A percentile compares a stretch with the other conserved stretches of the same genome.
These are phyloP conservation scores for Fusarium acutatum DNA, from an alignment of 2,329 filamentous ascomycete species.

Conservation along the genomic window DNA sequence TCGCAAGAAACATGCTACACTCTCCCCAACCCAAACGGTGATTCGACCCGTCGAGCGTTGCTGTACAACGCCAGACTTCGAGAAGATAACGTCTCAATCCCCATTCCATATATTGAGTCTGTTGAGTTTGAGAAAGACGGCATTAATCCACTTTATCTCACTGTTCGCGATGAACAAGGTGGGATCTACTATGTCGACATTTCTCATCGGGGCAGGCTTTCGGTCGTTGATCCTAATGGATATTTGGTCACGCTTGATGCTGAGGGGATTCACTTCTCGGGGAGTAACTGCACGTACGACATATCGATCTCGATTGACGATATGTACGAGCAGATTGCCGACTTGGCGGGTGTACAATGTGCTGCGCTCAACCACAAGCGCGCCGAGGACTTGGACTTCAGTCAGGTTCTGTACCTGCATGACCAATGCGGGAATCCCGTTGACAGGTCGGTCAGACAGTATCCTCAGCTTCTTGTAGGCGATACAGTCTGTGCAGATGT, in stretches of 20 bases:
- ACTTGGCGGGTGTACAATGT: conserved; percentile 45
- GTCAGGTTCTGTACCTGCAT: conserved; percentile 44
- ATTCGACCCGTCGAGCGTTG: conserved; percentile 37
- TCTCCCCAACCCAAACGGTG: conserved; percentile 38
- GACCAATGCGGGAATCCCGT: conserved; percentile 49
- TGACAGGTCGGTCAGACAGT: conserved; percentile 39
- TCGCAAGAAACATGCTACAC: conserved; percentile 45
- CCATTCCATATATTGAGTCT: conserved; percentile 50
- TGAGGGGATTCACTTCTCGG: conserved; percentile 48
- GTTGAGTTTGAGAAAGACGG: conserved; percentile 46
- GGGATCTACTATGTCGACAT: conserved; percentile 46
- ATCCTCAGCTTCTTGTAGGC: conserved; percentile 45
- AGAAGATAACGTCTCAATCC: conserved; percentile 44
- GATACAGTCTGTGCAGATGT: conserved; percentile 44
- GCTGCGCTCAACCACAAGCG: conserved; percentile 37
- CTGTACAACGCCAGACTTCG: conserved; percentile 45
- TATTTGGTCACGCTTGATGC: conserved; percentile 47
- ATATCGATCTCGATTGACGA: conserved; percentile 46
- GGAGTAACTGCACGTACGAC: conserved; percentile 44
- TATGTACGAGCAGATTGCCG: conserved; percentile 47
- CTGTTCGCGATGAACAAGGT: conserved; percentile 42
- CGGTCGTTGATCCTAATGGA: conserved; percentile 44
- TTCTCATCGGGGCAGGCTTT: conserved; percentile 44
- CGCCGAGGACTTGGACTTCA: conserved; percentile 42
- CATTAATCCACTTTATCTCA: conserved; percentile 46